These are phyloP conservation scores for Kwoniella sp. DNA, from an alignment of 768 basidiomycete species.

Conservation along the genomic window DNA sequence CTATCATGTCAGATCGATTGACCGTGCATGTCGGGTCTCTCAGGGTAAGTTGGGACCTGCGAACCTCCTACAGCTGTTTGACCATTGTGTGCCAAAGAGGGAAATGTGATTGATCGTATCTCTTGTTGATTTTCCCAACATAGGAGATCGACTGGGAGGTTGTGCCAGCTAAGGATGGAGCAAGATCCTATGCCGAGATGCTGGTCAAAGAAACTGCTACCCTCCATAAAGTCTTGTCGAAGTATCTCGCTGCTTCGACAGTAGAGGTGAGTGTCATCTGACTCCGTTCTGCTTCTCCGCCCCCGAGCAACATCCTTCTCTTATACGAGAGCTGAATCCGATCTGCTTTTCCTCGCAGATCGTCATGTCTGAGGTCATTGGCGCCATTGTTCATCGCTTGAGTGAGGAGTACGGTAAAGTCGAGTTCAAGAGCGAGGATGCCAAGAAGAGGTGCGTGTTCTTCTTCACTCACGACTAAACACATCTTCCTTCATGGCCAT, in stretches of 20 bases:
- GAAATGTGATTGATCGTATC: conserved; percentile 1
- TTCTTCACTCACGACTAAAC: too few relatives aligned
- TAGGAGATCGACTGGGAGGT: conserved; percentile 79
- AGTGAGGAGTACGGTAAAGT: conserved; percentile 82
- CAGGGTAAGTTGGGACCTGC: conserved; percentile 66
- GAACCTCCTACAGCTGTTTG: not conserved
- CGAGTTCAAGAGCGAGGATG: conserved; percentile 77
- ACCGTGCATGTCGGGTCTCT: conserved; percentile 80
- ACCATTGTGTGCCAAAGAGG: not conserved
- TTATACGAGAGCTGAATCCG: too few relatives aligned
- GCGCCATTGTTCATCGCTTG: conserved; percentile 85
- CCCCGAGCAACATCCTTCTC: too few relatives aligned
- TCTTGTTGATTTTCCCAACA: not conserved
- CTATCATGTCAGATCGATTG: conserved; percentile 96
- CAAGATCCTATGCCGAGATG: conserved; percentile 75
- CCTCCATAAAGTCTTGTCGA: conserved; percentile 90
- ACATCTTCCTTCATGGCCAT: too few relatives aligned
- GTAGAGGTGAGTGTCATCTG: conserved; percentile 69
- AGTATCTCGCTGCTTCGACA: conserved; percentile 74
- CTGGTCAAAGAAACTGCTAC: conserved; percentile 93
- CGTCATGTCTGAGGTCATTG: conserved; percentile 94
- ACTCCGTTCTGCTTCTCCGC: not conserved
- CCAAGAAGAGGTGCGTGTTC: conserved; percentile 76
- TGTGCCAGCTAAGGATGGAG: conserved; percentile 33
- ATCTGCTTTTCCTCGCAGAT: conserved; percentile 66